A percentile compares a stretch with the other conserved stretches of the same genome.
Evolutionary conservation across 202 grass and related monocot genomes (phyloP).

Genomic region (Musa balbisiana): DNA sequence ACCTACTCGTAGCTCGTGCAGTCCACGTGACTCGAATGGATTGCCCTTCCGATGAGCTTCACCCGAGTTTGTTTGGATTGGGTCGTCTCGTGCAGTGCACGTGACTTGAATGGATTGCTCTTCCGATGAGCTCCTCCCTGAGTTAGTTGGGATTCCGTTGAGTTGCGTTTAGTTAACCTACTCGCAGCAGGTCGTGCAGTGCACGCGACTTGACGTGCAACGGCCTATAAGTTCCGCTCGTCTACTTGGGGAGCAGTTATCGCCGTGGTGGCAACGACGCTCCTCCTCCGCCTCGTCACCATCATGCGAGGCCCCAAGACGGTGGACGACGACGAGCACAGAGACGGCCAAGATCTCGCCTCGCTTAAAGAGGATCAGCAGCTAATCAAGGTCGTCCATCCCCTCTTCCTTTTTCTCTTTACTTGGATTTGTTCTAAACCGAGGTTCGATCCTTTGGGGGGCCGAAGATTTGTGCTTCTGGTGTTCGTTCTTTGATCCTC

Average conservation of each 20-base stretch:
- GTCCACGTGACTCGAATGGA: too few relatives aligned
- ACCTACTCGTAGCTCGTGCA: too few relatives aligned
- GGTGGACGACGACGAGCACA: neutral
- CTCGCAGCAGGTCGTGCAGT: too few relatives aligned
- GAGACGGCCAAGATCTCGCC: neutral
- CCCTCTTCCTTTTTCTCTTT: neutral
- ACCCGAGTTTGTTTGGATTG: too few relatives aligned
- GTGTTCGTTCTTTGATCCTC: neutral
- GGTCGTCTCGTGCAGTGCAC: neutral
- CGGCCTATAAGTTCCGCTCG: neutral
- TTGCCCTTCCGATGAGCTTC: too few relatives aligned
- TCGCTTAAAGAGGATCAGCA: neutral
- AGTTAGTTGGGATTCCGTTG: too few relatives aligned
- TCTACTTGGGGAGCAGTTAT: neutral
- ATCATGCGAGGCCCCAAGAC: neutral
- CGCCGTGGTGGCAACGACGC: neutral
- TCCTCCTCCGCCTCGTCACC: neutral
- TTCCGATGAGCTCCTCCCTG: too few relatives aligned
- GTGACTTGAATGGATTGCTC: neutral
- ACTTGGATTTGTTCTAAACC: neutral
- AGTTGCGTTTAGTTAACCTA: too few relatives aligned
- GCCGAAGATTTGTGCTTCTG: too few relatives aligned
- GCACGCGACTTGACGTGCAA: too few relatives aligned
- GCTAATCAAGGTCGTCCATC: neutral
- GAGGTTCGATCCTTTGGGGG: too few relatives aligned